These are phyloP conservation scores for Alternaria rosae DNA, from an alignment of 2,329 filamentous ascomycete species.

Conservation along the genomic window DNA sequence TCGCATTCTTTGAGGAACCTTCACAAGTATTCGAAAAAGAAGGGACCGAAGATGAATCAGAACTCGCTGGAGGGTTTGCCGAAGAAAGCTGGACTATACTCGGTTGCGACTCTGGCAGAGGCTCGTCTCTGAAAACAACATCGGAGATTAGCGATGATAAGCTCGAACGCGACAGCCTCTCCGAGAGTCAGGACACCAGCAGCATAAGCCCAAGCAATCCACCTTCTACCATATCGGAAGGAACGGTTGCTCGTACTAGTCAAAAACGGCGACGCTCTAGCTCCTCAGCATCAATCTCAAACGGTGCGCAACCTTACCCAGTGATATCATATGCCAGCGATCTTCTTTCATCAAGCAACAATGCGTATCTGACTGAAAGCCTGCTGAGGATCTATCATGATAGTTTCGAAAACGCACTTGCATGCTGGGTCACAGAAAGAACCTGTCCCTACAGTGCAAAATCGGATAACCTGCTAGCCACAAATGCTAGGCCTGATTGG, in stretches of 20 bases:
- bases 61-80: constrained; percentile 10
- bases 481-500: constrained; percentile 54
- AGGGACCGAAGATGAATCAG: background rate
- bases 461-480: constrained; percentile 33
- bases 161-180: constrained; percentile 17
- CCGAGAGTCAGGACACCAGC: constrained; percentile 7
- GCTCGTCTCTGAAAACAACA: constrained; percentile 35
- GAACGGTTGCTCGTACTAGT: constrained; percentile 17
- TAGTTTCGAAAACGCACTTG: constrained; percentile 61
- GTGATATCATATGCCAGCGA: constrained; percentile 34
- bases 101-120: constrained; percentile 34
- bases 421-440: constrained; percentile 63
- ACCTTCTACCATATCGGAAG: constrained; percentile 11
- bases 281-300: constrained; percentile 28
- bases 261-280: constrained; percentile 37
- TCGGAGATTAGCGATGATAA: constrained; percentile 31
- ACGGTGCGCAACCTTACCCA: constrained; percentile 28
- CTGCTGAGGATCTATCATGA: constrained; percentile 63
- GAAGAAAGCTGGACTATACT: constrained; percentile 21
- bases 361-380: constrained; percentile 53
- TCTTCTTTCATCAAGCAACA: constrained; percentile 46
- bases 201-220: background rate
- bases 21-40: constrained; percentile 4
- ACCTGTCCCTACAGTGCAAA: constrained; percentile 60
- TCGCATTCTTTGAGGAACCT: constrained; percentile 5